Percentiles rank a stretch among this genome's conserved stretches.
These are phyloP conservation scores for Yarrowia galli DNA, from an alignment of 1,139 yeast species.

Conservation along the genomic window DNA sequence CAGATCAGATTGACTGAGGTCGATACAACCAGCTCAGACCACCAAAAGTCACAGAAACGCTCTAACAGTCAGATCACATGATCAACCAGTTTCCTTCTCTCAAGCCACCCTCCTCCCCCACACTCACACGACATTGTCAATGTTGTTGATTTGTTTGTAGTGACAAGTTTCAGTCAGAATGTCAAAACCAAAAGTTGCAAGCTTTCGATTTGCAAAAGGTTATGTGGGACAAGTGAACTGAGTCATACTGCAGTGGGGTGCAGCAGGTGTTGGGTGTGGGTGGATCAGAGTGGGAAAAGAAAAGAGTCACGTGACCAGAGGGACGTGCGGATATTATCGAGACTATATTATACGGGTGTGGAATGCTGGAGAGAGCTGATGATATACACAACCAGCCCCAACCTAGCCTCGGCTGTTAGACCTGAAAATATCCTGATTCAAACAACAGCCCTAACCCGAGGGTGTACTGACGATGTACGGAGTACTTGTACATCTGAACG, in stretches of 20 bases:
- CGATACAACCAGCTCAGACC: too few relatives aligned
- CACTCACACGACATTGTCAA: slow-evolving; percentile 24
- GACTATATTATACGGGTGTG: too few relatives aligned
- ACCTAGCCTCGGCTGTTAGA: too few relatives aligned
- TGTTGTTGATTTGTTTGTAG: neutral
- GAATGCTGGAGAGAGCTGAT: too few relatives aligned
- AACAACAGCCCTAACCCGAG: neutral
- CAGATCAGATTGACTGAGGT: too few relatives aligned
- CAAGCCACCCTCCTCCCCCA: too few relatives aligned
- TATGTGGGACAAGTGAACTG: neutral
- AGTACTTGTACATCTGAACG: neutral
- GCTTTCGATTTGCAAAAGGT: neutral
- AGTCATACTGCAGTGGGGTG: slow-evolving; percentile 33
- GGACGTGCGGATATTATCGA: neutral
- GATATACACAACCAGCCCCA: too few relatives aligned
- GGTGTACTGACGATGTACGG: too few relatives aligned
- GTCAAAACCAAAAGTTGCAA: slow-evolving; percentile 7
- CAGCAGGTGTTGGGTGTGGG: neutral
- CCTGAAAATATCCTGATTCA: neutral
- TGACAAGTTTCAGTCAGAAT: slow-evolving; percentile 1
- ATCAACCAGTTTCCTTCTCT: too few relatives aligned
- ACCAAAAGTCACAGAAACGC: too few relatives aligned
- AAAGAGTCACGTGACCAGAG: neutral
- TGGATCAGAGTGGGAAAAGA: neutral
- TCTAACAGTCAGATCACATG: too few relatives aligned